Conservation (phyloP, 1,284 basidiomycete genomes). For the Jaminaea rosea region DNA sequence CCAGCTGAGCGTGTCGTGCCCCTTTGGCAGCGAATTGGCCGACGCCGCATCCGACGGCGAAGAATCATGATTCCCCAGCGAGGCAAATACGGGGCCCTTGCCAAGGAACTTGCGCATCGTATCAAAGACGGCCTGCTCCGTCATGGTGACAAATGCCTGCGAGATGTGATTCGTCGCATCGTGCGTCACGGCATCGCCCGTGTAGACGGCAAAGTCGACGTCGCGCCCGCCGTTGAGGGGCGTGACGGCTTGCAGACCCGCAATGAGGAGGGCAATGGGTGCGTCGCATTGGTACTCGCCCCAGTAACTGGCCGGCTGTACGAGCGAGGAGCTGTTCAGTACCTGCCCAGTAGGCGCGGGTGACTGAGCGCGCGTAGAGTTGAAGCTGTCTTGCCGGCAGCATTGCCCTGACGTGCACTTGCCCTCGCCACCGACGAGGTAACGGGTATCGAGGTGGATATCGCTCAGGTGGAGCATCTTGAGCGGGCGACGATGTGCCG, state of each 20-base stretch:
- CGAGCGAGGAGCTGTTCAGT: slow-evolving; percentile 7
- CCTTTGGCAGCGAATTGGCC: slow-evolving; percentile 14
- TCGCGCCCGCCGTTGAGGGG: slow-evolving; percentile 57
- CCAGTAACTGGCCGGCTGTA: slow-evolving; percentile 36
- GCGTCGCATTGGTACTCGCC: slow-evolving; percentile 56
- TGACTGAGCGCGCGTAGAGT: slow-evolving; percentile 54
- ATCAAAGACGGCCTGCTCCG: slow-evolving; percentile 43
- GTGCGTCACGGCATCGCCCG: slow-evolving; percentile 63
- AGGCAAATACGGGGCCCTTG: slow-evolving; percentile 35
- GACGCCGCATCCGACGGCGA: slow-evolving; percentile 32
- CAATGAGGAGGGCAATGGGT: slow-evolving; percentile 58
- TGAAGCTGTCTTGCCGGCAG: slow-evolving; percentile 59
- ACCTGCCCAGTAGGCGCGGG: not conserved
- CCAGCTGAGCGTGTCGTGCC: slow-evolving; percentile 12
- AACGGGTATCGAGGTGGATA: slow-evolving; percentile 70
- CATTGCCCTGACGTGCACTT: slow-evolving; percentile 66
- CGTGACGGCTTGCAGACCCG: slow-evolving; percentile 63
- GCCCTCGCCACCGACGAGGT: slow-evolving; percentile 63
- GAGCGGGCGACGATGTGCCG: slow-evolving; percentile 54
- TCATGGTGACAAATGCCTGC: slow-evolving; percentile 39
- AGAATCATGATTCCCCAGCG: slow-evolving; percentile 45
- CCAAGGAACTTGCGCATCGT: slow-evolving; percentile 24
- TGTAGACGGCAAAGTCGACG: slow-evolving; percentile 63
- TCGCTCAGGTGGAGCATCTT: slow-evolving; percentile 70
- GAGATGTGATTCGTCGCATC: slow-evolving; percentile 38